Conservation (phyloP, 257 asterid species). For the Solanum appendiculatum region DNA sequence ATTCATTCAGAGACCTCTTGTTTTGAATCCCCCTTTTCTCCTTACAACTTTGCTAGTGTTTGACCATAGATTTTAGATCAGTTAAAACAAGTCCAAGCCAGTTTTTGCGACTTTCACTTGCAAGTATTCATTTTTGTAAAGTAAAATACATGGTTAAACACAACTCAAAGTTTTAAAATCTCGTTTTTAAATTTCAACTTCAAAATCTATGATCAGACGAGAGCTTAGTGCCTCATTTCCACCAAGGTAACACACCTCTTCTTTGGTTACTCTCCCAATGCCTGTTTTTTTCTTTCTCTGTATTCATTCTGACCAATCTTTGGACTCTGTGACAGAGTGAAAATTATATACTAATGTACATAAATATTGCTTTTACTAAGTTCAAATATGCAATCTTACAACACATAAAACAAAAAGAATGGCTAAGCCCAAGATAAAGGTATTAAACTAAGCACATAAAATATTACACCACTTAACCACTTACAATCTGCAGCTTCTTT, state of each 20-base stretch:
- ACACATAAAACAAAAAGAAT: conserved; percentile 55
- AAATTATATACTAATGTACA: background rate
- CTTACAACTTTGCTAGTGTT: background rate
- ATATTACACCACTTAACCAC: conserved; percentile 37
- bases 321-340: conserved; percentile 19
- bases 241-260: conserved; percentile 1
- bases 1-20: background rate
- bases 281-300: background rate
- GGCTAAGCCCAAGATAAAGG: conserved; percentile 37
- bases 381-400: conserved; percentile 23
- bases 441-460: conserved; percentile 31
- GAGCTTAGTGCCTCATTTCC: conserved; percentile 2
- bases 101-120: too few relatives aligned
- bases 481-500: conserved; percentile 56
- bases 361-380: conserved; percentile 2
- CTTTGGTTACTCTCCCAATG: conserved; percentile 33
- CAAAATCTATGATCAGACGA: background rate
- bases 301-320: conserved; percentile 28
- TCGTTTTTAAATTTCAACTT: background rate
- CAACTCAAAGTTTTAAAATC: too few relatives aligned
- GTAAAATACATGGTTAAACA: too few relatives aligned
- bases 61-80: background rate
- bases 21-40: background rate
- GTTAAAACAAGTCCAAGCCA: too few relatives aligned
- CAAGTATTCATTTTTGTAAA: too few relatives aligned